phyloP scores from a whole-genome alignment of 148 eudicot genomes.

The Euryodendron excelsum region DNA sequence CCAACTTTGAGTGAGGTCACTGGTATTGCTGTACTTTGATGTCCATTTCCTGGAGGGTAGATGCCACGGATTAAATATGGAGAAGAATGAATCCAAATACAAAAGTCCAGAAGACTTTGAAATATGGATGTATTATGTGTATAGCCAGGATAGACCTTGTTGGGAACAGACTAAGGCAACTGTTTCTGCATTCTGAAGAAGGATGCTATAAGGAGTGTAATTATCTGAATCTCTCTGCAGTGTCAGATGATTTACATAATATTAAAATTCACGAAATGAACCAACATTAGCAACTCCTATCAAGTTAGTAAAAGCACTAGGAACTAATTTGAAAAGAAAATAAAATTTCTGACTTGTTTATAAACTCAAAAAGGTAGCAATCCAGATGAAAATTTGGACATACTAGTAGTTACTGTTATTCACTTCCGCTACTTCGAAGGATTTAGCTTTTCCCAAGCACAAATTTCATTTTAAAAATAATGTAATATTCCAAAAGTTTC shows the following conservation, averaged over 20 bases:
- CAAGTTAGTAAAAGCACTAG: neutral
- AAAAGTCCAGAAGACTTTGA: neutral
- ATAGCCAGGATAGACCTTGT: constrained; percentile 25
- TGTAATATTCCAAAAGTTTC: neutral
- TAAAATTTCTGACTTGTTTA: neutral
- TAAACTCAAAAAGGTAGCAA: neutral
- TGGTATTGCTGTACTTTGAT: constrained; percentile 49
- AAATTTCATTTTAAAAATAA: neutral
- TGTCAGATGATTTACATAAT: neutral
- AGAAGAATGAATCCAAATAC: neutral
- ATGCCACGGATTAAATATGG: neutral
- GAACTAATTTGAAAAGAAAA: neutral
- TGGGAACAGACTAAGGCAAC: constrained; percentile 45
- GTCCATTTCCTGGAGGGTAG: constrained; percentile 24
- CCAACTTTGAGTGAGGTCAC: constrained; percentile 87
- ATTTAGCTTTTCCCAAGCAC: neutral
- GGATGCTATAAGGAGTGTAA: constrained; percentile 54
- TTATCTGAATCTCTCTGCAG: constrained; percentile 45
- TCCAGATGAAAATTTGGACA: neutral
- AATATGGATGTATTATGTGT: neutral
- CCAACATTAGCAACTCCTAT: neutral
- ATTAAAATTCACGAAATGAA: neutral
- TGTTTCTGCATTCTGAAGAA: constrained; percentile 92
- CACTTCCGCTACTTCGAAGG: neutral
- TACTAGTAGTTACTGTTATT: neutral